phyloP scores from a whole-genome alignment of 306 rosid genomes.

The Casuarina cunninghamiana region DNA sequence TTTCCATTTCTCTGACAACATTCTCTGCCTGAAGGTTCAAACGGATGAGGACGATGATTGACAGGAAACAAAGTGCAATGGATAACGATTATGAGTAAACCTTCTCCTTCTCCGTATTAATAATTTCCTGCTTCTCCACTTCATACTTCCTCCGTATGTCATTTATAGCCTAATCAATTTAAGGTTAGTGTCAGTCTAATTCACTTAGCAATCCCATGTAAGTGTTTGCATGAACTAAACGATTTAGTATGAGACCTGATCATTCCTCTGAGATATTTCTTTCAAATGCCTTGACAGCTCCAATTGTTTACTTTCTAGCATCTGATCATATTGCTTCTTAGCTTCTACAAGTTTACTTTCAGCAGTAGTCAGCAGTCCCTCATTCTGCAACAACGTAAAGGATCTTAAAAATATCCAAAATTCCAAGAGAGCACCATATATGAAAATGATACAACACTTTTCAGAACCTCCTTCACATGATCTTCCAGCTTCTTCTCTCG shows the following conservation, averaged over 20 bases:
- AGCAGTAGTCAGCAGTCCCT: constrained; percentile 46
- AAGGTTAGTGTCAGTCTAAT: constrained; percentile 32
- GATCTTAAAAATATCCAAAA: constrained; percentile 24
- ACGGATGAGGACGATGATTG: constrained; percentile 35
- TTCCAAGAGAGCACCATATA: constrained; percentile 4
- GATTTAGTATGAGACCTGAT: constrained; percentile 63
- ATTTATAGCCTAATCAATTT: constrained; percentile 72
- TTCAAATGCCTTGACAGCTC: constrained; percentile 90
- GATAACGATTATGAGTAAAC: constrained; percentile 43
- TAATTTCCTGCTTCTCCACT: constrained; percentile 76
- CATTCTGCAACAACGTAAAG: constrained; percentile 55
- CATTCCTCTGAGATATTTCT: constrained; percentile 88
- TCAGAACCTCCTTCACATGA: constrained; percentile 63
- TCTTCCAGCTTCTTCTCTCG: constrained; percentile 73
- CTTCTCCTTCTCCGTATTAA: constrained; percentile 81
- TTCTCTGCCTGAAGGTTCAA: constrained; percentile 64
- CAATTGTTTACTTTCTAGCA: constrained; percentile 76
- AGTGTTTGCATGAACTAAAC: constrained; percentile 28
- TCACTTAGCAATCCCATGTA: constrained; percentile 16
- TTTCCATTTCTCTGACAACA: constrained; percentile 59
- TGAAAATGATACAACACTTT: constrained; percentile 22
- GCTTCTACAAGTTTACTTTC: constrained; percentile 77
- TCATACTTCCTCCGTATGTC: constrained; percentile 86
- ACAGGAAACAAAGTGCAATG: constrained; percentile 22
- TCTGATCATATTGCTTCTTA: constrained; percentile 62